A percentile compares a stretch with the other conserved stretches of the same genome.
These are phyloP conservation scores for Hypoxylon rubiginosum DNA, from an alignment of 2,329 filamentous ascomycete species.

Conservation along the genomic window DNA sequence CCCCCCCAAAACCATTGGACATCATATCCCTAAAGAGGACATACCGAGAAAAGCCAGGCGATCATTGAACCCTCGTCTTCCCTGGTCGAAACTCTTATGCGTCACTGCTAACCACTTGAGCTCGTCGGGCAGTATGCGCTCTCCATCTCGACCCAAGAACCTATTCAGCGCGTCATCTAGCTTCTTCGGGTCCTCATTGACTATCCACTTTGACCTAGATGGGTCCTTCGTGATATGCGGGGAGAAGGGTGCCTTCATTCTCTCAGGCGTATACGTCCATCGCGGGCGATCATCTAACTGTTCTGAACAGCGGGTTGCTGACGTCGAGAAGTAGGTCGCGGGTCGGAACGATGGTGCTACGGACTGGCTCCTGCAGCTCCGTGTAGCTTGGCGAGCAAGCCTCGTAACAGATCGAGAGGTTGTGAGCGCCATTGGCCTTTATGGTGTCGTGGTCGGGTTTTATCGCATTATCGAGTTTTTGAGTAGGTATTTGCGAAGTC, in stretches of 20 bases:
- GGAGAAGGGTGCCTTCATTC: slow-evolving; percentile 78
- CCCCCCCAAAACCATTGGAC: neutral
- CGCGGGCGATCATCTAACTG: slow-evolving; percentile 61
- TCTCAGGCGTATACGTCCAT: slow-evolving; percentile 78
- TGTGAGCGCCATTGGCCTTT: slow-evolving; percentile 53
- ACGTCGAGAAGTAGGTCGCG: slow-evolving; percentile 46
- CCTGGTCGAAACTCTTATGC: slow-evolving; percentile 98
- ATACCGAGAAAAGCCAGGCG: slow-evolving; percentile 89
- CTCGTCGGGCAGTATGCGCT: slow-evolving; percentile 85
- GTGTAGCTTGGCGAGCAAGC: slow-evolving; percentile 52
- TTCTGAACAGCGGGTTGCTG: slow-evolving; percentile 33
- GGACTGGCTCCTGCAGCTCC: slow-evolving; percentile 46
- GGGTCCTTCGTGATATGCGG: slow-evolving; percentile 70
- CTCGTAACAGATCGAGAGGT: slow-evolving; percentile 52
- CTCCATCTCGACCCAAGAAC: slow-evolving; percentile 80
- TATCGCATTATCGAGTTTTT: slow-evolving; percentile 27
- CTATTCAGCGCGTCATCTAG: slow-evolving; percentile 83
- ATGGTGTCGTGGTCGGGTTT: slow-evolving; percentile 20
- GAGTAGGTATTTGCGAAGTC: neutral
- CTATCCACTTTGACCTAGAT: slow-evolving; percentile 68
- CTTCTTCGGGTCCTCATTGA: slow-evolving; percentile 80
- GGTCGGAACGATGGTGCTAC: slow-evolving; percentile 28
- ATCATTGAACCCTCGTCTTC: slow-evolving; percentile 93
- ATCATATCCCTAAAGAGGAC: no score
- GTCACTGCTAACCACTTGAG: slow-evolving; percentile 97